Conservation (phyloP, 441 rosid species). For the Euphorbia schlechtendalii region DNA sequence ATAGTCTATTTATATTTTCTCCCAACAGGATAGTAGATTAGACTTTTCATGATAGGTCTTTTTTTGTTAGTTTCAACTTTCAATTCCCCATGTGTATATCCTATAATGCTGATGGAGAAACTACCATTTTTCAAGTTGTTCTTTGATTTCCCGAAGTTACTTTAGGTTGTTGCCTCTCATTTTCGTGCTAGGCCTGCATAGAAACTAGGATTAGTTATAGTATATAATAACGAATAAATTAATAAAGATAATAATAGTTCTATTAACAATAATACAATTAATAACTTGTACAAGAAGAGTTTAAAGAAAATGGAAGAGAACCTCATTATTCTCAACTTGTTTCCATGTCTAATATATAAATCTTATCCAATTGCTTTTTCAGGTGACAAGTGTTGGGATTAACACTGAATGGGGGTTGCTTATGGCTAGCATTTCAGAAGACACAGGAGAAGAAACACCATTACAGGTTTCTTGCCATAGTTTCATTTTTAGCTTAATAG, state of each 20-base stretch:
- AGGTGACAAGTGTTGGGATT: conserved; percentile 92
- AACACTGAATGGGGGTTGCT: conserved; percentile 97
- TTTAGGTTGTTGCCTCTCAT: background rate
- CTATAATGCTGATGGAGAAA: background rate
- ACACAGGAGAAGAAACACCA: conserved; percentile 97
- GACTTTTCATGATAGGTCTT: background rate
- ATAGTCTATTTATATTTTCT: too few species aligned
- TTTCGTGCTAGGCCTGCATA: background rate
- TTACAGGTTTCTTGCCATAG: conserved; percentile 53
- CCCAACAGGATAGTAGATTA: too few species aligned
- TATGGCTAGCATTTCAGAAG: conserved; percentile 95
- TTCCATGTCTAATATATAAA: background rate
- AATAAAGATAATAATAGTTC: too few species aligned
- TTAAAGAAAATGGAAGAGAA: background rate
- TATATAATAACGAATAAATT: background rate
- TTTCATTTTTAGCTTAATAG: background rate
- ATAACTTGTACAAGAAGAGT: background rate
- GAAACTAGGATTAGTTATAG: background rate
- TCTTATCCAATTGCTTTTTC: conserved; percentile 10
- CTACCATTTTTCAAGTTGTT: background rate
- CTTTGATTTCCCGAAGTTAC: background rate
- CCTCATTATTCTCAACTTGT: background rate
- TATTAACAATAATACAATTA: too few species aligned
- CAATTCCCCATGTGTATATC: background rate
- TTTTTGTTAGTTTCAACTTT: too few species aligned